Percentiles rank a stretch among this genome's conserved stretches.
These are phyloP conservation scores for Oidiodendron maius DNA, from an alignment of 495 filamentous ascomycete genomes.

Conservation along the genomic window DNA sequence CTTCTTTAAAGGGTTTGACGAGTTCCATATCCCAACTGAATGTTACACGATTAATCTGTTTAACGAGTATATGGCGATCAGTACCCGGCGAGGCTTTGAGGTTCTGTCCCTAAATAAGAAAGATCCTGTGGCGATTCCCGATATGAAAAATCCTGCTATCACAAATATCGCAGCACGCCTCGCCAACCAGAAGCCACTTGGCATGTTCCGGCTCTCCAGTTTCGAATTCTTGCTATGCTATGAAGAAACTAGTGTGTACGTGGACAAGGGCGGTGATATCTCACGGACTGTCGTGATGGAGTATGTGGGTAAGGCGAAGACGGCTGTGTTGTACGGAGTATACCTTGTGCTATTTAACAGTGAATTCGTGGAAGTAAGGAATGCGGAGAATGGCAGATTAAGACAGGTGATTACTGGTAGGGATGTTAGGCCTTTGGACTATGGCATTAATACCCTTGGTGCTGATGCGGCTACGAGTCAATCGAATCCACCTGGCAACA, in stretches of 20 bases:
- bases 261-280: conserved; percentile 96
- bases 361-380: conserved; percentile 91
- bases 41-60: conserved; percentile 94
- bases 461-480: conserved; percentile 32
- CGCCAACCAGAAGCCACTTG: conserved; percentile 73
- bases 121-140: conserved; percentile 80
- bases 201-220: conserved; percentile 94
- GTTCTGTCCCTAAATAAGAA: conserved; percentile 97
- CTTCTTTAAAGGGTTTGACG: conserved; percentile 95
- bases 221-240: conserved; percentile 92
- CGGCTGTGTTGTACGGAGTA: conserved; percentile 71
- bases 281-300: conserved; percentile 92
- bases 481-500: not conserved
- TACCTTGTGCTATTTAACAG: conserved; percentile 79
- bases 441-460: conserved; percentile 50
- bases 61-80: conserved; percentile 84
- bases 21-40: conserved; percentile 96
- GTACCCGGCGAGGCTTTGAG: conserved; percentile 86
- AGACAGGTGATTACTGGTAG: conserved; percentile 90
- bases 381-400: conserved; percentile 90
- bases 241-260: conserved; percentile 91
- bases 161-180: conserved; percentile 76
- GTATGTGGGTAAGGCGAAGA: conserved; percentile 81
- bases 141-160: conserved; percentile 69
- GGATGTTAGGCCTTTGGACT: conserved; percentile 83